A percentile compares a stretch with the other conserved stretches of the same genome.
These are phyloP conservation scores for Microcyclospora pomicola DNA, from an alignment of 2,329 filamentous ascomycete species.

Conservation along the genomic window DNA sequence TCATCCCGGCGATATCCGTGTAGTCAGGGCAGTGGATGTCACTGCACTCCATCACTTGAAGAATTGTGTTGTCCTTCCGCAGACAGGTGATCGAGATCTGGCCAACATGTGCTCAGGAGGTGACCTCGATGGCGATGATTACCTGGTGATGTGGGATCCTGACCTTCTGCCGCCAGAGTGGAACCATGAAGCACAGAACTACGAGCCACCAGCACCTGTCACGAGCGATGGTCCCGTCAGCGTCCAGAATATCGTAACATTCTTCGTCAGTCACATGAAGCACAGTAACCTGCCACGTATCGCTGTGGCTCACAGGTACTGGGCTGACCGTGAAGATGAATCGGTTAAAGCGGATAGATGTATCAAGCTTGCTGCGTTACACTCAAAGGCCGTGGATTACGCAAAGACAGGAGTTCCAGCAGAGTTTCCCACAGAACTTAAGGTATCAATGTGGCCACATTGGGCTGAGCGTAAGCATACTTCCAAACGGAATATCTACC, in stretches of 20 bases:
- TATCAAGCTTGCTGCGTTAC: slow-evolving; percentile 59
- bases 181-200: slow-evolving; percentile 69
- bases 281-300: slow-evolving; percentile 71
- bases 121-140: slow-evolving; percentile 92
- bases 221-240: slow-evolving; percentile 50
- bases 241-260: slow-evolving; percentile 60
- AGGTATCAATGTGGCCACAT: slow-evolving; percentile 60
- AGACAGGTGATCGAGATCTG: slow-evolving; percentile 68
- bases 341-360: slow-evolving; percentile 60
- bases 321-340: slow-evolving; percentile 47
- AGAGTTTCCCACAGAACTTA: slow-evolving; percentile 46
- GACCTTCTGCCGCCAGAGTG: slow-evolving; percentile 55
- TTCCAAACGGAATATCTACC: slow-evolving; percentile 40
- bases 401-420: slow-evolving; percentile 78
- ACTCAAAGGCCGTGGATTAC: slow-evolving; percentile 89
- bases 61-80: slow-evolving; percentile 78
- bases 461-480: slow-evolving; percentile 56
- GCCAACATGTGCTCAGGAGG: slow-evolving; percentile 93
- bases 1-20: slow-evolving; percentile 79
- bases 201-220: slow-evolving; percentile 44
- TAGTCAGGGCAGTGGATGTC: slow-evolving; percentile 71
- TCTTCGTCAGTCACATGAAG: slow-evolving; percentile 89
- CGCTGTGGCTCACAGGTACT: slow-evolving; percentile 67
- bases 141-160: slow-evolving; percentile 81
- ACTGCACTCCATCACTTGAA: slow-evolving; percentile 60